Evolutionary conservation across 805 yeast species (phyloP).

Genomic region (Tetrapisispora fleetii): DNA sequence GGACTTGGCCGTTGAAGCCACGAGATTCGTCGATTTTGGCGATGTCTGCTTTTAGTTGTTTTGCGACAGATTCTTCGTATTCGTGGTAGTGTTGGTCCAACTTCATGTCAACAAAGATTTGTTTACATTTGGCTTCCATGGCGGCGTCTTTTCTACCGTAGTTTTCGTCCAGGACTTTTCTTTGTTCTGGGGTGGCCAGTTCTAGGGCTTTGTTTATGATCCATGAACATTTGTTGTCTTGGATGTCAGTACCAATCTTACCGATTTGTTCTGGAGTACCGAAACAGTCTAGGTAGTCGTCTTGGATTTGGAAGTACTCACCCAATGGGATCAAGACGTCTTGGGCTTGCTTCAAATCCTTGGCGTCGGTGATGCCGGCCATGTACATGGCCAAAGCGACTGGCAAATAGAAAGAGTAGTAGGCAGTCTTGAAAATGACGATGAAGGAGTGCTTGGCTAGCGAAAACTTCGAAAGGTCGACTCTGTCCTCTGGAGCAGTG

Average conservation of each 20-base stretch:
- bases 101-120: conserved; percentile 62
- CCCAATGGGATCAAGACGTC: conserved; percentile 90
- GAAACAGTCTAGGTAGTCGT: conserved; percentile 91
- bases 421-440: conserved; percentile 94
- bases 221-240: conserved; percentile 99
- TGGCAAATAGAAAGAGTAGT: conserved; percentile 93
- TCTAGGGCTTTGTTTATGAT: conserved; percentile 85
- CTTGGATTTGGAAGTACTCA: conserved; percentile 97
- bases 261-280: conserved; percentile 98
- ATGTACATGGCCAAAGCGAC: conserved; percentile 94
- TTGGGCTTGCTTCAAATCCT: conserved; percentile 77
- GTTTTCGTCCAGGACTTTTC: conserved; percentile 71
- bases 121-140: conserved; percentile 58
- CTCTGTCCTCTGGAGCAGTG: conserved; percentile 94
- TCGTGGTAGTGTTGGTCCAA: conserved; percentile 61
- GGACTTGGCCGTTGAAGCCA: conserved; percentile 87
- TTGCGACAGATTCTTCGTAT: conserved; percentile 74
- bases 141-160: conserved; percentile 77
- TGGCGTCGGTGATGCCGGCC: conserved; percentile 63
- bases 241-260: conserved; percentile 96
- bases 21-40: conserved; percentile 73
- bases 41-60: conserved; percentile 54
- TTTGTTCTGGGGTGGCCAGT: conserved; percentile 69
- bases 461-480: conserved; percentile 79
- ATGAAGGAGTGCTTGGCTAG: conserved; percentile 87